These are phyloP conservation scores for Ganoderma multipileum DNA, from an alignment of 1,284 basidiomycete species.

Conservation along the genomic window DNA sequence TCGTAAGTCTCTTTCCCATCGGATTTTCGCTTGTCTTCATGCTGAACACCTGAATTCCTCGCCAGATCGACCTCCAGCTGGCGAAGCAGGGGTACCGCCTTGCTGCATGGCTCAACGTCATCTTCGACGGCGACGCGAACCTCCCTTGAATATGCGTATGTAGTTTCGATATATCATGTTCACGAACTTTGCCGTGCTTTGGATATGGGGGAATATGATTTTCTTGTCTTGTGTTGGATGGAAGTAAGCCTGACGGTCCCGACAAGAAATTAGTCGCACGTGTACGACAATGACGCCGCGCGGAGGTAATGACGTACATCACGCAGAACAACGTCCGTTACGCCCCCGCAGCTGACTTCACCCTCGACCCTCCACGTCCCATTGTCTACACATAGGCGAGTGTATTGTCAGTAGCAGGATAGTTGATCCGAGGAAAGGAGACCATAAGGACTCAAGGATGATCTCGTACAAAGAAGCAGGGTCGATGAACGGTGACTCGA, in stretches of 20 bases:
- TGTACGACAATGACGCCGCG: neutral
- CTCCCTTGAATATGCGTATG: slow-evolving; percentile 18
- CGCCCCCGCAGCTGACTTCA: neutral
- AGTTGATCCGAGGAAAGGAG: neutral
- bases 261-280: neutral
- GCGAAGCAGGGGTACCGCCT: slow-evolving; percentile 63
- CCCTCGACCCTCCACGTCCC: neutral
- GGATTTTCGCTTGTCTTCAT: slow-evolving; percentile 23
- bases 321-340: neutral
- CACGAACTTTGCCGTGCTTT: neutral
- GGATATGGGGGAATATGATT: neutral
- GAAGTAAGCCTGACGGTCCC: neutral
- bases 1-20: slow-evolving; percentile 34
- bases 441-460: neutral
- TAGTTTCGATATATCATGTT: neutral
- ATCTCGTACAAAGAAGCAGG: neutral
- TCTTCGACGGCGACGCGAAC: slow-evolving; percentile 45
- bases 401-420: neutral
- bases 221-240: neutral
- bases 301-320: neutral
- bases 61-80: slow-evolving; percentile 56
- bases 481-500: neutral
- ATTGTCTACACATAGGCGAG: neutral
- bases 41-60: slow-evolving; percentile 24
- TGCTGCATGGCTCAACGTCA: slow-evolving; percentile 61